phyloP scores from a whole-genome alignment of 305 asterid species.

The Fraxinus xanthoxyloides region DNA sequence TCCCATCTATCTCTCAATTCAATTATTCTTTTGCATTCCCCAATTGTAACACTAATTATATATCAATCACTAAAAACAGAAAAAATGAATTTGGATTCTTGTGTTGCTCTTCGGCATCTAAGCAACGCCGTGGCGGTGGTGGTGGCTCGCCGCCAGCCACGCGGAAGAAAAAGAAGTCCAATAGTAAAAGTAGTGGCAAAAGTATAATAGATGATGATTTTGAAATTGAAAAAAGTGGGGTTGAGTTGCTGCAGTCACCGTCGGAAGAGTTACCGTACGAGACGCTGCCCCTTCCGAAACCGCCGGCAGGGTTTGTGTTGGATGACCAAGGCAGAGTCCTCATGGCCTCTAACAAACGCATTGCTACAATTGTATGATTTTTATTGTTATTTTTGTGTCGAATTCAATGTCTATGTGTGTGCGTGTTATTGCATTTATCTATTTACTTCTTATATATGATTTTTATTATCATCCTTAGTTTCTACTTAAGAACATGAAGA shows the following conservation, averaged over 20 bases:
- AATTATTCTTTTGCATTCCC: neutral
- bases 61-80: neutral
- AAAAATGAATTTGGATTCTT: slow-evolving; percentile 24
- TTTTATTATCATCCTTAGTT: neutral
- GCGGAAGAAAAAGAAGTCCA: slow-evolving; percentile 52
- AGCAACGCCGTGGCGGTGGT: slow-evolving; percentile 33
- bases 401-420: neutral
- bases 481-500: neutral
- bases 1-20: slow-evolving; percentile 20
- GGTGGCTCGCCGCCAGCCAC: slow-evolving; percentile 32
- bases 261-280: slow-evolving; percentile 38
- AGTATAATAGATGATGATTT: slow-evolving; percentile 36
- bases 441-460: neutral
- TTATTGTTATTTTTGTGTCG: neutral
- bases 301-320: slow-evolving; percentile 90
- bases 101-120: slow-evolving; percentile 50
- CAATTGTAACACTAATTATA: neutral
- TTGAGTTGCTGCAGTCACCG: slow-evolving; percentile 25
- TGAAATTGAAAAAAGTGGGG: slow-evolving; percentile 49
- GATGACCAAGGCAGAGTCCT: slow-evolving; percentile 87
- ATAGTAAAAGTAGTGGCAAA: slow-evolving; percentile 21
- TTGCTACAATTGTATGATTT: slow-evolving; percentile 78
- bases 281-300: slow-evolving; percentile 78
- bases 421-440: neutral
- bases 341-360: slow-evolving; percentile 76